Conservation (phyloP, 129 eudicot species). For the Helianthus annuus region HanXRQr2.0-SUNRISE NC_035435.2:172466024-172466523, state of each 20-base stretch:
- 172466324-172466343: constrained; percentile 97
- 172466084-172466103: no score
- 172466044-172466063: no score
- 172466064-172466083: no score
- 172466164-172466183: no score
- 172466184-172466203: no score
- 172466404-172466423: not conserved
- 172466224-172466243: constrained; percentile 88
- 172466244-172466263: constrained; percentile 87
- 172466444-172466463: not conserved
- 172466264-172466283: constrained; percentile 68
- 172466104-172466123: no score
- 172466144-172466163: no score
- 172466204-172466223: constrained; percentile 70
- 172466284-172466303: constrained; percentile 77
- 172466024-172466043: no score
- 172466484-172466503: constrained; percentile 93
- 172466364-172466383: constrained; percentile 90
- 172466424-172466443: not conserved
- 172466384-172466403: constrained; percentile 64
- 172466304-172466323: constrained; percentile 94
- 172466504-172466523: constrained; percentile 86
- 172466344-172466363: constrained; percentile 79
- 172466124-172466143: no score
- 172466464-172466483: constrained; percentile 49